These are phyloP conservation scores for Akanthomyces lecanii DNA, from an alignment of 2,329 filamentous ascomycete genomes.

Conservation along the genomic window DNA sequence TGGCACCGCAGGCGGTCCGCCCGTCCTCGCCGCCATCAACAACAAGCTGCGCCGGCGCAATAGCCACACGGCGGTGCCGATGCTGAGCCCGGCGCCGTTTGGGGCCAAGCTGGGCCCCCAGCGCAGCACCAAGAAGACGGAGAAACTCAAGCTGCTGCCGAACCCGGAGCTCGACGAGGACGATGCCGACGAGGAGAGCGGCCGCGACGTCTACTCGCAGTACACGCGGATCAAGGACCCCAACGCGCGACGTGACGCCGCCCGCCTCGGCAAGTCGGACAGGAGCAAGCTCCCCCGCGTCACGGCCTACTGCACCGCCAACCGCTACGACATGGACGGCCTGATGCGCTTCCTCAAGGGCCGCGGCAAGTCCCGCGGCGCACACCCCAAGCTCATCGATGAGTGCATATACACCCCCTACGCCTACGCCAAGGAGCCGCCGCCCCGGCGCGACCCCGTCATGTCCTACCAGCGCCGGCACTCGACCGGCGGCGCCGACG, in stretches of 20 bases:
- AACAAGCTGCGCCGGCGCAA: constrained; percentile 83
- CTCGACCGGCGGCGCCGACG: constrained; percentile 59
- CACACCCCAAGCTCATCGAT: constrained; percentile 88
- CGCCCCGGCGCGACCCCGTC: constrained; percentile 32
- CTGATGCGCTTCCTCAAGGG: constrained; percentile 90
- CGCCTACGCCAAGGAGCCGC: constrained; percentile 57
- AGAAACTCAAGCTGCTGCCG: constrained; percentile 95
- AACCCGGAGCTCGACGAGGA: constrained; percentile 81
- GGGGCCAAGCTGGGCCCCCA: constrained; percentile 83
- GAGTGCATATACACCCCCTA: constrained; percentile 98
- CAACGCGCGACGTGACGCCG: constrained; percentile 85
- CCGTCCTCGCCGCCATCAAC: constrained; percentile 74
- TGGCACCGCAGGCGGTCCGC: constrained; percentile 22
- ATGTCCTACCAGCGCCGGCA: constrained; percentile 63
- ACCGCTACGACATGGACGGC: constrained; percentile 83
- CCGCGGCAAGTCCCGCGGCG: constrained; percentile 68
- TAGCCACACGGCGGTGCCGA: constrained; percentile 59
- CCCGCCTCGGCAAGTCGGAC: constrained; percentile 88
- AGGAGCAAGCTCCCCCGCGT: constrained; percentile 81
- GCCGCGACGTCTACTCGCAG: constrained; percentile 93
- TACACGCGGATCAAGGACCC: constrained; percentile 98
- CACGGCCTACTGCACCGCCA: constrained; percentile 94
- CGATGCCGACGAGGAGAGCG: constrained; percentile 78
- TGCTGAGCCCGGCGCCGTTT: constrained; percentile 32
- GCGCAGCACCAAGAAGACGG: constrained; percentile 87